phyloP scores from a whole-genome alignment of 2,329 filamentous ascomycete species.

The Colletotrichum endophyticum region DNA sequence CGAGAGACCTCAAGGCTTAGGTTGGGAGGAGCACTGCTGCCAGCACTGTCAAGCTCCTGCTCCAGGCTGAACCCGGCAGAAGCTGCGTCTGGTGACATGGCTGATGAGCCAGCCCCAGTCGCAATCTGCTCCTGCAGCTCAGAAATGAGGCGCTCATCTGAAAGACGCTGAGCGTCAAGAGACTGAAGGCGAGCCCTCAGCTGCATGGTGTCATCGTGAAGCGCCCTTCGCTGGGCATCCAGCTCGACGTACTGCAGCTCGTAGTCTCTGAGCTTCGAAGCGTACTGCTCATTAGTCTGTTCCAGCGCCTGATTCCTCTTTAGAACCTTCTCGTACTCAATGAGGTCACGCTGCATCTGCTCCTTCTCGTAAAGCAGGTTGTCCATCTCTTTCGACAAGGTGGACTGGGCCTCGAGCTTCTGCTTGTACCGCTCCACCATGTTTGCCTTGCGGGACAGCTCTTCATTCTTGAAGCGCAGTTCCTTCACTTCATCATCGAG shows the following conservation, averaged over 20 bases:
- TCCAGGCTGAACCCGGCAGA: slow-evolving; percentile 55
- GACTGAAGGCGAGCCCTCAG: slow-evolving; percentile 40
- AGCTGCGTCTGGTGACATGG: slow-evolving; percentile 13
- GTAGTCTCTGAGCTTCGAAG: slow-evolving; percentile 33
- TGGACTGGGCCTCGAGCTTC: slow-evolving; percentile 63
- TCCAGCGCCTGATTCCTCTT: slow-evolving; percentile 39
- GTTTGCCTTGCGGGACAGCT: slow-evolving; percentile 67
- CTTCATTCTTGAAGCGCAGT: slow-evolving; percentile 62
- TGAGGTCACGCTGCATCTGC: slow-evolving; percentile 54
- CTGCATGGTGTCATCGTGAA: slow-evolving; percentile 53
- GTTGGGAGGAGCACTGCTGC: slow-evolving; percentile 41
- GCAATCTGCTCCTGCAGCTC: slow-evolving; percentile 66
- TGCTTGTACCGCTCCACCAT: slow-evolving; percentile 66
- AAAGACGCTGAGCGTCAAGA: slow-evolving; percentile 47
- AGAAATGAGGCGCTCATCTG: slow-evolving; percentile 59
- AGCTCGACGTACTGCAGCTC: slow-evolving; percentile 43
- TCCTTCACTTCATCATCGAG: slow-evolving; percentile 65
- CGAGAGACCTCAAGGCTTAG: slow-evolving; percentile 60
- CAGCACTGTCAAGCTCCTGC: slow-evolving; percentile 62
- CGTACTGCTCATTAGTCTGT: slow-evolving; percentile 35
- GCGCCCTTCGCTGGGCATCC: slow-evolving; percentile 42
- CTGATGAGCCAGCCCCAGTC: slow-evolving; percentile 26
- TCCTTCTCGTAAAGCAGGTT: slow-evolving; percentile 60
- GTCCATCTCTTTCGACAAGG: slow-evolving; percentile 60
- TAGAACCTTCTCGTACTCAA: slow-evolving; percentile 35